Evolutionary conservation across 495 filamentous ascomycete genomes (phyloP).

Genomic region (Pseudotulostoma volvatum): DNA sequence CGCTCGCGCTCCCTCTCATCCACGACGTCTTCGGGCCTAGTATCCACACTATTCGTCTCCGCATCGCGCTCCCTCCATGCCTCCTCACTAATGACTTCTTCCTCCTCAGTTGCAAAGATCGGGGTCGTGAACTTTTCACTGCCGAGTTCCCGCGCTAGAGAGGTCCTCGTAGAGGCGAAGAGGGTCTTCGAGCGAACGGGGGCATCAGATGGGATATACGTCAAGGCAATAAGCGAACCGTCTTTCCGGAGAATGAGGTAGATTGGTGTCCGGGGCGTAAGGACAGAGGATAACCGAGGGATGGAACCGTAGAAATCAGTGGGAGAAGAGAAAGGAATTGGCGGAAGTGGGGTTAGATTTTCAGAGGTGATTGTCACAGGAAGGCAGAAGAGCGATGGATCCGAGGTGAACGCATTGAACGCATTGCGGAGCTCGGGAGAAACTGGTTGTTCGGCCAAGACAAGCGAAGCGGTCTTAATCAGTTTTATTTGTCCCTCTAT

Average conservation of each 20-base stretch:
- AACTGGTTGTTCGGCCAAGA: conserved; percentile 35
- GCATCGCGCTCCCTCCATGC: conserved; percentile 67
- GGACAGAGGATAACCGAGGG: conserved; percentile 47
- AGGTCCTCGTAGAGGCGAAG: conserved; percentile 76
- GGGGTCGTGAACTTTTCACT: conserved; percentile 74
- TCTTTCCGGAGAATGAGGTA: conserved; percentile 65
- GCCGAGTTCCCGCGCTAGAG: conserved; percentile 72
- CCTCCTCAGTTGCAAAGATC: conserved; percentile 59
- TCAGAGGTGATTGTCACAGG: conserved; percentile 67
- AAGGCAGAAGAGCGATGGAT: conserved; percentile 53
- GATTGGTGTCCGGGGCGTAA: conserved; percentile 57
- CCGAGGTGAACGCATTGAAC: conserved; percentile 57
- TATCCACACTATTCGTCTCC: conserved; percentile 25
- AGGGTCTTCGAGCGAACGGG: conserved; percentile 92
- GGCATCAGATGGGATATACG: conserved; percentile 80
- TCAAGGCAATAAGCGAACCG: conserved; percentile 52
- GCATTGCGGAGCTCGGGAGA: conserved; percentile 71
- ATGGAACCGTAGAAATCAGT: conserved; percentile 43
- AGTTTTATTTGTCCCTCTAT: no score
- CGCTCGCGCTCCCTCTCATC: conserved; percentile 71
- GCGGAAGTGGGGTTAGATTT: conserved; percentile 44
- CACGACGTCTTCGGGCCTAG: conserved; percentile 45
- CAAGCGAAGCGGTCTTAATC: not conserved
- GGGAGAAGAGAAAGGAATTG: conserved; percentile 39
- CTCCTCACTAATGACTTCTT: conserved; percentile 43